These are phyloP conservation scores for Aspergillus sp. DNA, from an alignment of 2,329 filamentous ascomycete species.

Conservation along the genomic window DNA sequence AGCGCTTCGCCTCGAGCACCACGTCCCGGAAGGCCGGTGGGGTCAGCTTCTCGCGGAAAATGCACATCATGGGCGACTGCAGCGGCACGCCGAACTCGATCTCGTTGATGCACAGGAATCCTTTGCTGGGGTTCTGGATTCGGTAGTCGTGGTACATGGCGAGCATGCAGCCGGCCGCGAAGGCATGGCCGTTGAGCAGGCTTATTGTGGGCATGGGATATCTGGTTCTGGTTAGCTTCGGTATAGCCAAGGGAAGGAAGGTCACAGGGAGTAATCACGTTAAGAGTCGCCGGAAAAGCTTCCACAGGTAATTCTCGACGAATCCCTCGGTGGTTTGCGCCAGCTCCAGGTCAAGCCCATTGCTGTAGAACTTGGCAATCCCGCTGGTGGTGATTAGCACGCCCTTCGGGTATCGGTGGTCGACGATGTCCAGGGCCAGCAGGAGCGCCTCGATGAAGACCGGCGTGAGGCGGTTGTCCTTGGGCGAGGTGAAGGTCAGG, in stretches of 20 bases:
- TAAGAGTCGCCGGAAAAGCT: slow-evolving; percentile 63
- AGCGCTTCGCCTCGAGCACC: slow-evolving; percentile 72
- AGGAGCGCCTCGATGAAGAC: slow-evolving; percentile 67
- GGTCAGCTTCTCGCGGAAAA: slow-evolving; percentile 70
- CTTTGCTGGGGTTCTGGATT: slow-evolving; percentile 67
- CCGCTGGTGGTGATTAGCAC: slow-evolving; percentile 75
- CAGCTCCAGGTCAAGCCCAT: slow-evolving; percentile 75
- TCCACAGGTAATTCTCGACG: slow-evolving; percentile 61
- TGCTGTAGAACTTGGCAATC: slow-evolving; percentile 78
- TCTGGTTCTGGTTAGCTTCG: slow-evolving; percentile 26
- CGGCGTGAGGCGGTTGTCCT: slow-evolving; percentile 74
- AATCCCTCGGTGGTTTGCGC: slow-evolving; percentile 62
- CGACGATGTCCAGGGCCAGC: slow-evolving; percentile 71
- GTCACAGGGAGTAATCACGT: slow-evolving; percentile 43
- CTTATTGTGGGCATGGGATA: slow-evolving; percentile 82
- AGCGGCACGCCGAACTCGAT: slow-evolving; percentile 77
- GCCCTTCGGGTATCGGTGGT: slow-evolving; percentile 66
- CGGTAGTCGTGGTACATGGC: slow-evolving; percentile 83
- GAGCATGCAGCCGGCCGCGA: slow-evolving; percentile 78
- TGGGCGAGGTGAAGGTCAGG: slow-evolving; percentile 67
- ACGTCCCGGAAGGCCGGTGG: slow-evolving; percentile 59
- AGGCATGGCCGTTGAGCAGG: slow-evolving; percentile 77
- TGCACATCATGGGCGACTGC: slow-evolving; percentile 68
- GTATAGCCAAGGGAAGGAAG: neutral
- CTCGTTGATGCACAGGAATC: slow-evolving; percentile 80